Conservation (phyloP, 306 rosid genomes). For the Acacia confusa region DNA sequence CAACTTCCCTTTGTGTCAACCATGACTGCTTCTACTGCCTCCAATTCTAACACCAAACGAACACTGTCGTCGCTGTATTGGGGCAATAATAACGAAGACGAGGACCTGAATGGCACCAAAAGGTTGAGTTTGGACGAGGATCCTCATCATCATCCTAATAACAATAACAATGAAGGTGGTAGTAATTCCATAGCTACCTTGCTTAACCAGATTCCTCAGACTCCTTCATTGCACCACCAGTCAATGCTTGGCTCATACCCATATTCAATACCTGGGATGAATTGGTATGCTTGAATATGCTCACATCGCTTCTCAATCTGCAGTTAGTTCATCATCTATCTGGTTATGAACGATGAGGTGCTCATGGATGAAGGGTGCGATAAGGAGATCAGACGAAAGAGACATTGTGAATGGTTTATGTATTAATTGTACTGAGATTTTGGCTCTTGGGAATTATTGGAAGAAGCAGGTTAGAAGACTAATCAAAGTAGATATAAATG, state of each 20-base stretch:
- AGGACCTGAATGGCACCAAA: slow-evolving; percentile 42
- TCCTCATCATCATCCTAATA: neutral
- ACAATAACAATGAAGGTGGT: slow-evolving; percentile 31
- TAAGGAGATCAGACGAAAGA: slow-evolving; percentile 2
- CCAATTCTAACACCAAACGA: slow-evolving; percentile 46
- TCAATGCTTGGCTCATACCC: slow-evolving; percentile 52
- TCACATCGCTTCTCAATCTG: slow-evolving; percentile 3
- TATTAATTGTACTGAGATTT: slow-evolving; percentile 36
- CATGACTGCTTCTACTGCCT: slow-evolving; percentile 20
- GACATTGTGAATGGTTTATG: slow-evolving; percentile 30
- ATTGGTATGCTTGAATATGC: slow-evolving; percentile 62
- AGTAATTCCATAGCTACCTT: slow-evolving; percentile 54
- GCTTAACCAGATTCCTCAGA: slow-evolving; percentile 75
- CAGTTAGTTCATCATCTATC: neutral
- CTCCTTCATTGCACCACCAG: slow-evolving; percentile 66
- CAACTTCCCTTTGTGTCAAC: slow-evolving; percentile 33
- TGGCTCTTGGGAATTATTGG: slow-evolving; percentile 33
- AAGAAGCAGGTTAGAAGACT: slow-evolving; percentile 36
- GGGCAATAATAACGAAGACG: slow-evolving; percentile 35
- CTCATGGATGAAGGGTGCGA: neutral
- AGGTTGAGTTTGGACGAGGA: slow-evolving; percentile 52
- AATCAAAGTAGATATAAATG: slow-evolving; percentile 27
- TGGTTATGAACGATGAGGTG: neutral
- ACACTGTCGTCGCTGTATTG: slow-evolving; percentile 56
- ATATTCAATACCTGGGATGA: slow-evolving; percentile 57